phyloP scores from a whole-genome alignment of 2,329 filamentous ascomycete genomes.

The Fusarium sp. region DNA sequence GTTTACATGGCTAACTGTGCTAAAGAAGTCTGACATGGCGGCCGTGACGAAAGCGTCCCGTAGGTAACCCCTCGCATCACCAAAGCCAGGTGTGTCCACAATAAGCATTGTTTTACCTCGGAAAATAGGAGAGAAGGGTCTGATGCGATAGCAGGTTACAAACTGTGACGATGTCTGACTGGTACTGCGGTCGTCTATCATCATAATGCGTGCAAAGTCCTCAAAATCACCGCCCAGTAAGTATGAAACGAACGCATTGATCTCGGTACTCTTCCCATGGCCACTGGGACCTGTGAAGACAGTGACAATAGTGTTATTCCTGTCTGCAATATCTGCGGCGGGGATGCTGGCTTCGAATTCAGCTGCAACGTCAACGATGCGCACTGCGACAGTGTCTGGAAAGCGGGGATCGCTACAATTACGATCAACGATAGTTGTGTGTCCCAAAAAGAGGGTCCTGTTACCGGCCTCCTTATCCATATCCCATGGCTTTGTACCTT shows the following conservation, averaged over 20 bases:
- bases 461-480: not conserved
- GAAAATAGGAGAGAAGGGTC: slow-evolving; percentile 1
- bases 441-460: not conserved
- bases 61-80: not conserved
- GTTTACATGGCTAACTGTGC: slow-evolving; percentile 8
- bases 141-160: slow-evolving; percentile 5
- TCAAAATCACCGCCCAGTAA: not conserved
- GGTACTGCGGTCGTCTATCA: not conserved
- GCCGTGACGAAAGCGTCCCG: not conserved
- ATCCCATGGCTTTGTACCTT: not conserved
- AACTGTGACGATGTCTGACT: not conserved
- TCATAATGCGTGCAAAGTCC: slow-evolving; percentile 4
- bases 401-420: slow-evolving; percentile 2
- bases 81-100: slow-evolving; percentile 2
- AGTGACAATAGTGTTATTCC: not conserved
- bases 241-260: slow-evolving; percentile 4
- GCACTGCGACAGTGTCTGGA: slow-evolving; percentile 1
- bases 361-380: slow-evolving; percentile 5
- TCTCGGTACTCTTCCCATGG: not conserved
- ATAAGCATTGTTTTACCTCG: slow-evolving; percentile 3
- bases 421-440: slow-evolving; percentile 2
- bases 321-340: not conserved
- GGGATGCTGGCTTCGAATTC: slow-evolving; percentile 4
- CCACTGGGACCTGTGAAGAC: not conserved
- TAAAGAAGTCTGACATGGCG: slow-evolving; percentile 2